Evolutionary conservation across 495 filamentous ascomycete species (phyloP).

Genomic region (Xylaria longipes): DNA sequence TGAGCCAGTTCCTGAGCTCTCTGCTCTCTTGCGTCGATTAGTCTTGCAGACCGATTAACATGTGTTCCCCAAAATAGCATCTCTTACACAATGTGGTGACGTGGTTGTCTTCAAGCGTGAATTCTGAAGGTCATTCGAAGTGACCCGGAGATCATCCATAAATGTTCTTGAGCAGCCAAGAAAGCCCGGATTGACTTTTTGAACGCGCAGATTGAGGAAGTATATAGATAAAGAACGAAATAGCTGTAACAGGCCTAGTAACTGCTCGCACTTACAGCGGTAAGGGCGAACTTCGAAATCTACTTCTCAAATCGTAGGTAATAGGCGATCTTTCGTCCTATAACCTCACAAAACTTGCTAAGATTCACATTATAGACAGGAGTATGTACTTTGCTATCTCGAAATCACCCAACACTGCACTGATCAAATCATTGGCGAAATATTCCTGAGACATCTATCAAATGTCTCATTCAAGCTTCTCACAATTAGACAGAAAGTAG

Average conservation of each 20-base stretch:
- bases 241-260: not conserved
- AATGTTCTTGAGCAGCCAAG: not conserved
- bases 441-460: not conserved
- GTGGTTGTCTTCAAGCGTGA: not conserved
- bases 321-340: not conserved
- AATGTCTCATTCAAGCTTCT: too few relatives aligned
- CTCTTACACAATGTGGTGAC: not conserved
- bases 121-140: not conserved
- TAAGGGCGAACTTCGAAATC: not conserved
- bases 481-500: not conserved
- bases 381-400: not conserved
- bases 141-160: not conserved
- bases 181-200: not conserved
- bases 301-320: not conserved
- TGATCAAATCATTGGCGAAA: not conserved
- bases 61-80: not conserved
- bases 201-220: not conserved
- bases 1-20: not conserved
- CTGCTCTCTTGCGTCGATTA: not conserved
- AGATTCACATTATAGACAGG: not conserved
- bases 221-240: not conserved
- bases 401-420: not conserved
- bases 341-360: not conserved
- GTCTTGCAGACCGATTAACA: not conserved
- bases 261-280: not conserved